phyloP scores from a whole-genome alignment of 495 filamentous ascomycete genomes.

The Hamigera avellanea region DNA sequence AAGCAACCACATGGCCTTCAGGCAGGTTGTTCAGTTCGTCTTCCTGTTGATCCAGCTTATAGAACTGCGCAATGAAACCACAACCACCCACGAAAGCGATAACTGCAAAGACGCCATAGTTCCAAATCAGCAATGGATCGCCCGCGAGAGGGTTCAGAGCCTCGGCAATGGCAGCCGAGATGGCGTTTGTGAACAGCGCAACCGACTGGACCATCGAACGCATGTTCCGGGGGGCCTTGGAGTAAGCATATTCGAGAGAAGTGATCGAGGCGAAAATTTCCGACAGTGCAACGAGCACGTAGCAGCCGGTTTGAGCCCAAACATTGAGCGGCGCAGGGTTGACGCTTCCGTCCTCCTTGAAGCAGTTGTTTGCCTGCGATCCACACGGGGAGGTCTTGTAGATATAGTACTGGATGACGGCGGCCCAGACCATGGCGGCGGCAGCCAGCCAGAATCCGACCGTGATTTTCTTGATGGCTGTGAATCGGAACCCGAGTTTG shows the following conservation, averaged over 20 bases:
- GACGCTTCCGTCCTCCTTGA: slow-evolving; percentile 8
- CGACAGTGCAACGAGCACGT: slow-evolving; percentile 59
- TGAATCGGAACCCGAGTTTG: slow-evolving; percentile 50
- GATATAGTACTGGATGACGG: slow-evolving; percentile 58
- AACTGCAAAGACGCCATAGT: slow-evolving; percentile 53
- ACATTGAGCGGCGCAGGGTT: slow-evolving; percentile 43
- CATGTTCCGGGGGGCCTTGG: slow-evolving; percentile 72
- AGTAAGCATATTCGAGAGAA: slow-evolving; percentile 61
- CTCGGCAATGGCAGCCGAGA: slow-evolving; percentile 57
- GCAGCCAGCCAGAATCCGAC: slow-evolving; percentile 51
- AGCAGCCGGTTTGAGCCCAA: slow-evolving; percentile 51
- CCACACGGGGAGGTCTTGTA: slow-evolving; percentile 54
- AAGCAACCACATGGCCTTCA: too few species aligned
- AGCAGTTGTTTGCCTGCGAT: slow-evolving; percentile 36
- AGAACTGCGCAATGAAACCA: slow-evolving; percentile 51
- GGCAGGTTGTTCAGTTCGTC: slow-evolving; percentile 43
- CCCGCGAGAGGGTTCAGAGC: slow-evolving; percentile 52
- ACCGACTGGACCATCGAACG: slow-evolving; percentile 58
- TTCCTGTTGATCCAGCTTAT: slow-evolving; percentile 48
- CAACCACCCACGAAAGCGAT: slow-evolving; percentile 46
- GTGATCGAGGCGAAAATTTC: slow-evolving; percentile 63
- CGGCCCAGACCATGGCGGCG: slow-evolving; percentile 52
- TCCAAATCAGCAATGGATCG: slow-evolving; percentile 56
- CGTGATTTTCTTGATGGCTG: slow-evolving; percentile 64
- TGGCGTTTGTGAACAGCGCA: slow-evolving; percentile 57